These are phyloP conservation scores for Irpex sp. DNA, from an alignment of 1,284 basidiomycete species.

Conservation along the genomic window DNA sequence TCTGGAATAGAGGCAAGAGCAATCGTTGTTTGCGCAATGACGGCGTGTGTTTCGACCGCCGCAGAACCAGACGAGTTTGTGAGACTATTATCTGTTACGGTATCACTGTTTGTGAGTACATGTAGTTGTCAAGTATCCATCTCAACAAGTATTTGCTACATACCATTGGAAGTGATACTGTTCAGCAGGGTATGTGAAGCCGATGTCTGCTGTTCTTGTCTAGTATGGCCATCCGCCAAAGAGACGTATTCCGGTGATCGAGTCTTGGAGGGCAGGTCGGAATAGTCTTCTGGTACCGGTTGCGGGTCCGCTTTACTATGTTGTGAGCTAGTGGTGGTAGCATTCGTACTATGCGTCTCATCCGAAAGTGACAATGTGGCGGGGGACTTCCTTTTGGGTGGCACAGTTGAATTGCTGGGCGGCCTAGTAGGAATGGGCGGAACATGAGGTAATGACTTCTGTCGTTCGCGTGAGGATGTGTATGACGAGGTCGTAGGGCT, in stretches of 20 bases:
- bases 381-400: not conserved
- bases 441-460: not conserved
- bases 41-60: not conserved
- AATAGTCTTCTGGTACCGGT: not conserved
- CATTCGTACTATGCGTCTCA: not conserved
- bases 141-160: not conserved
- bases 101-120: not conserved
- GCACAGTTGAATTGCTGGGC: not conserved
- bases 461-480: slow-evolving; percentile 1
- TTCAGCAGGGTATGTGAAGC: not conserved
- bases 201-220: not conserved
- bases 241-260: not conserved
- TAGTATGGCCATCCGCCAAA: not conserved
- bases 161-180: not conserved
- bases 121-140: not conserved
- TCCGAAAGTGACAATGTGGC: not conserved
- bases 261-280: not conserved
- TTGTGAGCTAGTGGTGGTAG: not conserved
- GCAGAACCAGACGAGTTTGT: not conserved
- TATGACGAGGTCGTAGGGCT: slow-evolving; percentile 3
- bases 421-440: not conserved
- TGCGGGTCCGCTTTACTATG: not conserved
- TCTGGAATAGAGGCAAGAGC: not conserved
- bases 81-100: not conserved
- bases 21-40: not conserved